Evolutionary conservation across 1,284 basidiomycete species (phyloP), one percentile per base, ranked within the genome.

Genomic region (Grifola frondosa): DNA sequence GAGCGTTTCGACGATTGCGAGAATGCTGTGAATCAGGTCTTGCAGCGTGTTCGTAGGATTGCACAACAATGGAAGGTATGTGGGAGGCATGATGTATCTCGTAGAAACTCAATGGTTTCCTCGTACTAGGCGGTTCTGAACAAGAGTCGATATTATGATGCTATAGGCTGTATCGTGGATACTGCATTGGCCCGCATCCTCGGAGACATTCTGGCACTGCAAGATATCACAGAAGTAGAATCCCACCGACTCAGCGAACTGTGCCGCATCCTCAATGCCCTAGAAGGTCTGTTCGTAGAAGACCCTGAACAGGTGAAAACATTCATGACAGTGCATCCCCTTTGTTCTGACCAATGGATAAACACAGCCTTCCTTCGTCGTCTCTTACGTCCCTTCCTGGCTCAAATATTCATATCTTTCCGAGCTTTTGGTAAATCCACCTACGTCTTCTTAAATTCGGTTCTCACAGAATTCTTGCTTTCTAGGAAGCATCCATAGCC

Each of bases 341-440:
- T 25, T 23, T 19, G 20, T 30, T 32, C 31, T 20, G 7, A 45
- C 41, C 9, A 36, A 30, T 44, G 13, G n/a, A 15, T 46, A 33
- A 42, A 33, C 28, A 24, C 49, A 88, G 80, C 73, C 81, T n/a
- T 81, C 84, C 1, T 79, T 85, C 44, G 79, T 84, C 11, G 80
- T 80, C 3, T 79, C 78, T 1, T 88, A 89, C 53, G 91, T 94
- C 13, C 88, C 90, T 1, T 84, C 81, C n/a, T 97, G 92, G 94
- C 77, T 96, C 57, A 96, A 96, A 63, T 95, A 91, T 64, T 91
- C 88, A 16, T 97, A 97, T 65, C 73, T 96, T 2, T 88, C 88
- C 2, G 93, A 97, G 63, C 73, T 97, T 10, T 65, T 97, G 68
- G 91, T 92, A 50, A 45, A 86, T 74, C 13, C 20, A 43, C 9